Conservation (phyloP, 202 grass and related monocot genomes). For the Carex arenaria region DNA sequence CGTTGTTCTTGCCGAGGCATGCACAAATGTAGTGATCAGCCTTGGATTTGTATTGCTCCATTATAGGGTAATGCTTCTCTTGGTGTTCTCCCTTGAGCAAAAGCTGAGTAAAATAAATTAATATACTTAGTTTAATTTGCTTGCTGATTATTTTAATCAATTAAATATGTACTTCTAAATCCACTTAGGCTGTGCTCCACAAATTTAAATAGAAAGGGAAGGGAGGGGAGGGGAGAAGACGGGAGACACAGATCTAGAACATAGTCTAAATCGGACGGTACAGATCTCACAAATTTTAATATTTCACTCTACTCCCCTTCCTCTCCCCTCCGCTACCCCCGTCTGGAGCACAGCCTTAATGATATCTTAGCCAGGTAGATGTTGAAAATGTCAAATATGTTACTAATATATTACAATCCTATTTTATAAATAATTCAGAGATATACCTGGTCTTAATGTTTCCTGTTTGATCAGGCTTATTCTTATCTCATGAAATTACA, state of each 20-base stretch:
- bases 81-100: slow-evolving; percentile 52
- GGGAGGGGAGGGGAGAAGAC: no score
- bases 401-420: neutral
- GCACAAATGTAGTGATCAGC: slow-evolving; percentile 86
- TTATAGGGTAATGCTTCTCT: slow-evolving; percentile 30
- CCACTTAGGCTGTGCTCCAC: no score
- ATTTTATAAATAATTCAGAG: neutral
- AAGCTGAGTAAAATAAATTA: slow-evolving; percentile 35
- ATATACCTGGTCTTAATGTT: slow-evolving; percentile 1
- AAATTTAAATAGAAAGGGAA: no score
- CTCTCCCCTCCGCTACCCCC: no score
- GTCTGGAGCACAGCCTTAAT: no score
- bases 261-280: no score
- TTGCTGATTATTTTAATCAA: neutral
- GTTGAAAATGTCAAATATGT: neutral
- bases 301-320: no score
- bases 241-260: no score
- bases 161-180: no score
- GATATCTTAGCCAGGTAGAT: neutral
- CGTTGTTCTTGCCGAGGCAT: slow-evolving; percentile 65
- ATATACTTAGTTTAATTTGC: neutral
- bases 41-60: slow-evolving; percentile 74
- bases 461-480: neutral
- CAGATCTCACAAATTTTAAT: no score
- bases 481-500: neutral